Evolutionary conservation across 441 rosid genomes (phyloP).

Genomic region (Flueggea neowawraea): DNA sequence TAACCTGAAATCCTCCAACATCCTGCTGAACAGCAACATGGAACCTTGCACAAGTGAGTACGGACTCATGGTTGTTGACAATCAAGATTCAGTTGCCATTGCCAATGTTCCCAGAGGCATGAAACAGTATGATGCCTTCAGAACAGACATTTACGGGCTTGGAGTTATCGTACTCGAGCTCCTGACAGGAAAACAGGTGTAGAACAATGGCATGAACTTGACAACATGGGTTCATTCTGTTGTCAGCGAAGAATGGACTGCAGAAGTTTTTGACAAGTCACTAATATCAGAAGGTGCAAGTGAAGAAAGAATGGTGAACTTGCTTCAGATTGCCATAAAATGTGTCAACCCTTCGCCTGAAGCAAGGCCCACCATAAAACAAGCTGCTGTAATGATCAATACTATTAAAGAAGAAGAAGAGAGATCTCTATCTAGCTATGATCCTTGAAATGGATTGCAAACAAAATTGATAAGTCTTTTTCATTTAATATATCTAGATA

Average conservation of each 20-base stretch:
- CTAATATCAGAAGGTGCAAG: conserved; percentile 44
- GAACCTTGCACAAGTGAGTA: conserved; percentile 65
- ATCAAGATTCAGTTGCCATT: conserved; percentile 11
- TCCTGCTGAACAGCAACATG: conserved; percentile 41
- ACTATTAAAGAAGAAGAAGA: conserved; percentile 57
- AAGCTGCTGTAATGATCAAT: conserved; percentile 42
- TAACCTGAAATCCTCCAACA: conserved; percentile 61
- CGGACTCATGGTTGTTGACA: conserved; percentile 38
- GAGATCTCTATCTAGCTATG: conserved; percentile 23
- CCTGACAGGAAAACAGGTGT: conserved; percentile 45
- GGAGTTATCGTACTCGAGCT: conserved; percentile 58
- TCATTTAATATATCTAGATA: no score
- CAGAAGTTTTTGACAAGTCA: conserved; percentile 52
- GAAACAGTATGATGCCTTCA: conserved; percentile 9
- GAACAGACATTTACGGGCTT: conserved; percentile 39
- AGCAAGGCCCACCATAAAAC: conserved; percentile 40
- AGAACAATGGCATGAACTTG: conserved; percentile 39
- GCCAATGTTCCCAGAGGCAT: not conserved
- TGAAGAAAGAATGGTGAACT: conserved; percentile 56
- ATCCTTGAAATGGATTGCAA: conserved; percentile 8
- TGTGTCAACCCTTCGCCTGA: conserved; percentile 34
- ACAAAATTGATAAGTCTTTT: no score
- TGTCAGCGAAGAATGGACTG: conserved; percentile 63
- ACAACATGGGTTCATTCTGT: conserved; percentile 55
- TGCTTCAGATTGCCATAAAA: conserved; percentile 60